Base-by-base conservation (phyloP, 2,329 filamentous ascomycete genomes). In the Fusarium sp. region DNA sequence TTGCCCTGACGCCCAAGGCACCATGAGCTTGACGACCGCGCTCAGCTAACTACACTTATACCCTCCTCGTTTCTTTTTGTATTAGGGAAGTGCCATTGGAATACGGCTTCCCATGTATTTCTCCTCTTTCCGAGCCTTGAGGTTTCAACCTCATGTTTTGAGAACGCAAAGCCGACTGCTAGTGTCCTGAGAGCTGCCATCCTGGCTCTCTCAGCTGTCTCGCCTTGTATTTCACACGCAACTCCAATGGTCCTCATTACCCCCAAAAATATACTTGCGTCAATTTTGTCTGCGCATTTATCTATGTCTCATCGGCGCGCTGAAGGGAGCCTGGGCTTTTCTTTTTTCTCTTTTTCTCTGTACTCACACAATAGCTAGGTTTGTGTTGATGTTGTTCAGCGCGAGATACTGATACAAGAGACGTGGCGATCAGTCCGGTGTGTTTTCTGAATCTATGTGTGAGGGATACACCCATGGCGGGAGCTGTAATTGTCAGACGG, bases 21-120 rank as follows among this genome's bases (percentile, higher is more conserved):
- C 22, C 42, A 45, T 44, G 46, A 56, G 48, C 41, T 56, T 66
- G 61, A 61, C 43, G 53, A 47, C 41, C 26, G 19, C 42, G 38
- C 53, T 53, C 53, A 43, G 41, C 50, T 36, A 54, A 57, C 40
- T 38, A 47, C 36, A 57, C 32, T 60, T 70, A 71, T 71, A 71
- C 69, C 69, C 67, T 65, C 62, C 26, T 40, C 50, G 43, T 51
- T 67, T 57, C 42, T 34, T 32, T 45, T 61, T 64, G 5, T 34
- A 34, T 47, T 42, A 47, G 26, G 39, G 51, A 22, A 45, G 53
- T 50, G 42, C 40, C 40, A 54, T 53, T 26, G 48, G 53, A 46
- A 44, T 29, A 31, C 13, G 40, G 45, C 32, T 34, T 51, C 35
- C 35, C 32, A 40, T 28, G 42, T 61, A 43, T 47, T 62, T 58